A percentile compares a stretch with the other conserved stretches of the same genome.
These are phyloP conservation scores for Cyberlindnera amylophila DNA, from an alignment of 805 yeast genomes.

Conservation along the genomic window DNA sequence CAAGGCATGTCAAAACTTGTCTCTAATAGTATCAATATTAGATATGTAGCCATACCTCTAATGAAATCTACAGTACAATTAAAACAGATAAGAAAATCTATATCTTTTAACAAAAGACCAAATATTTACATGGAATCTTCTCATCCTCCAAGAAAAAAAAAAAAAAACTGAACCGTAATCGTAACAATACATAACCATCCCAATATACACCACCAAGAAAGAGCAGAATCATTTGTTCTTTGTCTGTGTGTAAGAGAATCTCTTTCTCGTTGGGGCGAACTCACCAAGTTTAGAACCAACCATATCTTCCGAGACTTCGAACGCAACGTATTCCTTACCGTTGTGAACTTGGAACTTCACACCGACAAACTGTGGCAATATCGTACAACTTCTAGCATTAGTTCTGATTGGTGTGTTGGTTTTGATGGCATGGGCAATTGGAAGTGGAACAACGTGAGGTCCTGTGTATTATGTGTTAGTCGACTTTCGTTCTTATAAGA, in stretches of 20 bases:
- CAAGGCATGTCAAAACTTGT: not conserved
- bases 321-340: conserved; percentile 88
- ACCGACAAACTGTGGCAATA: conserved; percentile 94
- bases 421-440: conserved; percentile 79
- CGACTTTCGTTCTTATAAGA: not conserved
- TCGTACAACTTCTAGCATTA: conserved; percentile 93
- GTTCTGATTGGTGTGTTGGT: conserved; percentile 87
- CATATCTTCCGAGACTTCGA: conserved; percentile 90
- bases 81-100: no score
- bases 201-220: not conserved
- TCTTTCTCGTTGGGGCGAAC: conserved; percentile 90
- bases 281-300: conserved; percentile 95
- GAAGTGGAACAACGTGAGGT: conserved; percentile 91
- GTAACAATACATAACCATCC: not conserved
- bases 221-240: conserved; percentile 43
- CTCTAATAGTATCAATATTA: not conserved
- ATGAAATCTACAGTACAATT: no score
- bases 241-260: conserved; percentile 75
- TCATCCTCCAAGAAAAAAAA: not conserved
- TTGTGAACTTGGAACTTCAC: conserved; percentile 92
- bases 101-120: no score
- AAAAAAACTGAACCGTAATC: not conserved
- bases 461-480: conserved; percentile 37
- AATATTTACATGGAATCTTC: not conserved
- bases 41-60: not conserved